Evolutionary conservation across 140 eudicot genomes (phyloP).

Genomic region (Flaveria floridana): DNA sequence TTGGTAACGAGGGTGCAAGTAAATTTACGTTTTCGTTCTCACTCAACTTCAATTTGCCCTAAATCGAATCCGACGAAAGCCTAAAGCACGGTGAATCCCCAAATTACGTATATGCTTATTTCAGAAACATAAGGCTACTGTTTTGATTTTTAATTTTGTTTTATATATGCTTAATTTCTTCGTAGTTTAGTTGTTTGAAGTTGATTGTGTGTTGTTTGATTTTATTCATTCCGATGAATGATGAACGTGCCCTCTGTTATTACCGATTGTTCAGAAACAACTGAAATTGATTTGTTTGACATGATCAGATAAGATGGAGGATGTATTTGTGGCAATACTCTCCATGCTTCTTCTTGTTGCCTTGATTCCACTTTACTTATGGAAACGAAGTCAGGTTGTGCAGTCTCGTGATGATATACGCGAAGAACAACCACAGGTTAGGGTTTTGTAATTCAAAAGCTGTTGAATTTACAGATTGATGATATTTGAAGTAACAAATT

Average conservation of each 20-base stretch:
- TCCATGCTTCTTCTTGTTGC: slow-evolving; percentile 67
- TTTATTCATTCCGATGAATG: neutral
- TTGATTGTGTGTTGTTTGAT: neutral
- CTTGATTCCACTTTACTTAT: slow-evolving; percentile 71
- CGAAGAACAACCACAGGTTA: slow-evolving; percentile 69
- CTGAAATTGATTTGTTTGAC: neutral
- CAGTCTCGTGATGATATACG: slow-evolving; percentile 37
- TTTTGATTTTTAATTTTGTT: neutral
- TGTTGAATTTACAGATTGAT: neutral
- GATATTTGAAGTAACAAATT: neutral
- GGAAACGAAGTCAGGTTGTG: slow-evolving; percentile 64
- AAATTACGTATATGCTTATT: too few relatives aligned
- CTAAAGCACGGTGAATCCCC: neutral
- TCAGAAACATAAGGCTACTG: neutral
- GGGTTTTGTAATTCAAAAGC: slow-evolving; percentile 17
- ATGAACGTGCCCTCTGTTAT: neutral
- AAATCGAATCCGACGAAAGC: too few relatives aligned
- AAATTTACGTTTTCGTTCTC: too few relatives aligned
- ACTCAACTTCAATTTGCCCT: too few relatives aligned
- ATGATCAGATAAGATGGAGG: slow-evolving; percentile 59
- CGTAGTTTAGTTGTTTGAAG: neutral
- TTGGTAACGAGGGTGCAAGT: too few relatives aligned
- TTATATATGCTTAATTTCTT: neutral
- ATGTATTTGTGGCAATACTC: slow-evolving; percentile 60
- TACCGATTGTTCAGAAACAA: neutral